Evolutionary conservation across 1,284 basidiomycete species (phyloP), one percentile per base, ranked within the genome.

Genomic region (Malassezia obtusa): DNA sequence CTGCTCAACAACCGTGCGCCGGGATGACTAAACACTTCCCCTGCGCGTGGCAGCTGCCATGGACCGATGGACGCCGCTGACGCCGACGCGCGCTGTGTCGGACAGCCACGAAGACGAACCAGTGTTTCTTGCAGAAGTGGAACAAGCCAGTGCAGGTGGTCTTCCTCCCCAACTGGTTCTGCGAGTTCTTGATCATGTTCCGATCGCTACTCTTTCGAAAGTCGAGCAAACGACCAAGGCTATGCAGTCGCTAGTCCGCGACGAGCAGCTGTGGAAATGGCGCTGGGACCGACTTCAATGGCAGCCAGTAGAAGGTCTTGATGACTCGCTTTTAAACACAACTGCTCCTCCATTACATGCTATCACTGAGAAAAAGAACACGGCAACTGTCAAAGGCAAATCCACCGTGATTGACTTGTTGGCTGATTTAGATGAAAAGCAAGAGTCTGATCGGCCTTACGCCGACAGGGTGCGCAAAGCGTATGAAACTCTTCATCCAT

Each of bases 21-120:
- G 40, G 15, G 40, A 21, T 43, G 40, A 43, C 40, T 43, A 25
- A 43, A 28, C 28, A 30, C 40, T 3, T 25, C 33, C 15, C 14
- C 40, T 9, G 6, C 30, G 15, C 24, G n/a, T 28, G 25, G 10
- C 15, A n/a, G 19, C 12, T 19, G 30, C 33, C 22, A 36, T 37
- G 45, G 52, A 49, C 25, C 38, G 33, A 24, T 54, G 52, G 52
- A 47, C 38, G 17, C 52, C 52, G 26, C 32, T 48, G 26, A 38
- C 38, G 24, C 52, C 46, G 17, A 32, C 31, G 36, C 45, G 51
- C 22, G 25, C 35, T 11, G 12, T 32, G n/a, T 38, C 36, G 14
- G 30, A 21, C 21, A n/a, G 19, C 4, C 26, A 39, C 12, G 47
- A 49, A 38, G 39, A 26, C 37, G 32, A 37, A 10, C 15, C 21